Evolutionary conservation across 1,284 basidiomycete species (phyloP).

Genomic region (Leucoagaricus sp.): DNA sequence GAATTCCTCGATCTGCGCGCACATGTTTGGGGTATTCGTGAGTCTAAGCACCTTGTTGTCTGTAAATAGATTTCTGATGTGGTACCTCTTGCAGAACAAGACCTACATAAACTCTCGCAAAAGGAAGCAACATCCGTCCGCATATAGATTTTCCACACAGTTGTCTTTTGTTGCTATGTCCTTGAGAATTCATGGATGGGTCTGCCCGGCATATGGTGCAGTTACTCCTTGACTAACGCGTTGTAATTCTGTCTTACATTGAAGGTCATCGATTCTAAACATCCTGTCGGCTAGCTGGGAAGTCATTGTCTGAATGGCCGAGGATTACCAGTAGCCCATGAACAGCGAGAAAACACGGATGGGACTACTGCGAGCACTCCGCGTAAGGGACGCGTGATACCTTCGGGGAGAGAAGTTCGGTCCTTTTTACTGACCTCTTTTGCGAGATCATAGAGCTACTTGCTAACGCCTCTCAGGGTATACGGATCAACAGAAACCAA

Average conservation of each 20-base stretch:
- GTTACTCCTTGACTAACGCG: neutral
- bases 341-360: neutral
- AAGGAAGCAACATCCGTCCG: conserved; percentile 63
- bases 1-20: conserved; percentile 78
- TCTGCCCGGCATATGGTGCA: neutral
- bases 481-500: conserved; percentile 12
- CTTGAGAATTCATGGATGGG: conserved; percentile 1
- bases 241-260: neutral
- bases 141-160: conserved; percentile 33
- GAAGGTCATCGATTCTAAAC: neutral
- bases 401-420: neutral
- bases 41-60: conserved; percentile 35
- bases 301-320: neutral
- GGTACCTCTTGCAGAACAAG: conserved; percentile 66
- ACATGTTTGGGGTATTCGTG: conserved; percentile 84
- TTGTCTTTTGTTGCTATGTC: conserved; percentile 14
- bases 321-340: neutral
- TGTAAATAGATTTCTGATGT: conserved; percentile 17
- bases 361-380: no score
- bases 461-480: neutral
- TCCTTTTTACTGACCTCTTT: conserved; percentile 1
- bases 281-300: neutral
- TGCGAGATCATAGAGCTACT: neutral
- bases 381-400: no score
- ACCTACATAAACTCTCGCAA: conserved; percentile 72